These are phyloP conservation scores for Sphagnum fallax DNA, from an alignment of 228 moss, liverwort and hornwort genomes.

Conservation along the genomic window DNA sequence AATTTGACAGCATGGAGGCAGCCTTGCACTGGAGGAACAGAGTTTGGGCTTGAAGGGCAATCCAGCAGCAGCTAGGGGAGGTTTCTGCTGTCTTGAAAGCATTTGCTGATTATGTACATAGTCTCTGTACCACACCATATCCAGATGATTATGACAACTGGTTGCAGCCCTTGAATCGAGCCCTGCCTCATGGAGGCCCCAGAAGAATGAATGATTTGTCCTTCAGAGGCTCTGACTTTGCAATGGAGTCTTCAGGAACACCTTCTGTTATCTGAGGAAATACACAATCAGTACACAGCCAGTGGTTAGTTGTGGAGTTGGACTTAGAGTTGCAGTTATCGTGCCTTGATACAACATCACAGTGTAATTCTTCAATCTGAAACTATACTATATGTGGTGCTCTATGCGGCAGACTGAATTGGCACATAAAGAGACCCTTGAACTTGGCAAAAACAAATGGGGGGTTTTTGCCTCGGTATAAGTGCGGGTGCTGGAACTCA, in stretches of 20 bases:
- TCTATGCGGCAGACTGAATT: too few relatives aligned
- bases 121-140: slow-evolving; percentile 93
- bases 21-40: slow-evolving; percentile 92
- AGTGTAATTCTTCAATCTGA: too few relatives aligned
- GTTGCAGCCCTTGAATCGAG: slow-evolving; percentile 75
- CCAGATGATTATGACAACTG: slow-evolving; percentile 98
- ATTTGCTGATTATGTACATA: slow-evolving; percentile 95
- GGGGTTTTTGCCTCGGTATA: too few relatives aligned
- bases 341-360: too few relatives aligned
- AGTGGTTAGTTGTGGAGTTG: too few relatives aligned
- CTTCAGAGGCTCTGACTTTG: slow-evolving; percentile 74
- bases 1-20: slow-evolving; percentile 96
- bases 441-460: too few relatives aligned
- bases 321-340: background rate
- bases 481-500: too few relatives aligned
- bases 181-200: slow-evolving; percentile 74
- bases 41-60: slow-evolving; percentile 88
- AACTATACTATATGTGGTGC: too few relatives aligned
- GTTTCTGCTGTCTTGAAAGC: slow-evolving; percentile 93
- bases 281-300: slow-evolving; percentile 12
- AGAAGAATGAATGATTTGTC: slow-evolving; percentile 49
- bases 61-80: slow-evolving; percentile 92
- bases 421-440: too few relatives aligned
- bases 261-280: slow-evolving; percentile 54
- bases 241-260: slow-evolving; percentile 88